Percentiles rank a stretch among this genome's conserved stretches.
phyloP scores from a whole-genome alignment of 2,329 filamentous ascomycete genomes.

The Cladosporium halotolerans region DNA sequence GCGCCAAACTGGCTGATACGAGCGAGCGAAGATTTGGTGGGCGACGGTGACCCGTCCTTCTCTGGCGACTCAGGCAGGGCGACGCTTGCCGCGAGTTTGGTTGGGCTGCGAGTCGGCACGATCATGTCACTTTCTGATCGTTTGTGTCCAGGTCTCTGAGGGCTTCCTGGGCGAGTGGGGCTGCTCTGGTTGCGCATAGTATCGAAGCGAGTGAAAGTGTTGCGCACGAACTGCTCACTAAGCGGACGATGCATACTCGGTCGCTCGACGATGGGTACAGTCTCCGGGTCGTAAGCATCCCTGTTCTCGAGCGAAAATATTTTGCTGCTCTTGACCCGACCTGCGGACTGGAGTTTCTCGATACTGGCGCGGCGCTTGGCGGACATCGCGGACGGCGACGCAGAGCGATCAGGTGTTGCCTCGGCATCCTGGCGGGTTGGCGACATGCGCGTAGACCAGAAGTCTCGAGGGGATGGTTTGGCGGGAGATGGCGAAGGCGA shows the following conservation, averaged over 20 bases:
- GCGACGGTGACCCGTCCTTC: slow-evolving; percentile 67
- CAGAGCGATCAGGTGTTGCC: slow-evolving; percentile 50
- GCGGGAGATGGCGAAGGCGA: slow-evolving; percentile 41
- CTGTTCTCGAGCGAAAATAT: slow-evolving; percentile 92
- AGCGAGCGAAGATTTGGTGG: slow-evolving; percentile 83
- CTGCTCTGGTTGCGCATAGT: slow-evolving; percentile 37
- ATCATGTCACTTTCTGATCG: slow-evolving; percentile 52
- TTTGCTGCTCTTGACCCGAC: slow-evolving; percentile 94
- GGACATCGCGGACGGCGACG: slow-evolving; percentile 56
- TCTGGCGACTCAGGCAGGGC: slow-evolving; percentile 38
- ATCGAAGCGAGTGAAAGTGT: slow-evolving; percentile 58
- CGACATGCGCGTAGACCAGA: slow-evolving; percentile 77
- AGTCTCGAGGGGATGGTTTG: slow-evolving; percentile 68
- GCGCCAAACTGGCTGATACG: slow-evolving; percentile 55
- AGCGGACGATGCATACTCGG: slow-evolving; percentile 59
- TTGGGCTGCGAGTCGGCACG: slow-evolving; percentile 54
- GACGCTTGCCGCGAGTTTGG: slow-evolving; percentile 34
- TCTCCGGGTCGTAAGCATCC: slow-evolving; percentile 82
- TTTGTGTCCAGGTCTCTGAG: slow-evolving; percentile 30
- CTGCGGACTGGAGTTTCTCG: slow-evolving; percentile 89
- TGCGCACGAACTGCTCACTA: slow-evolving; percentile 60
- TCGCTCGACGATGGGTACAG: slow-evolving; percentile 70
- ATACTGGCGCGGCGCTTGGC: slow-evolving; percentile 76
- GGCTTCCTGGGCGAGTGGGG: slow-evolving; percentile 23
- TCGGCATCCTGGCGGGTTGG: slow-evolving; percentile 60